phyloP scores from a whole-genome alignment of 2,329 filamentous ascomycete genomes.

The Diatrype stigma region DNA sequence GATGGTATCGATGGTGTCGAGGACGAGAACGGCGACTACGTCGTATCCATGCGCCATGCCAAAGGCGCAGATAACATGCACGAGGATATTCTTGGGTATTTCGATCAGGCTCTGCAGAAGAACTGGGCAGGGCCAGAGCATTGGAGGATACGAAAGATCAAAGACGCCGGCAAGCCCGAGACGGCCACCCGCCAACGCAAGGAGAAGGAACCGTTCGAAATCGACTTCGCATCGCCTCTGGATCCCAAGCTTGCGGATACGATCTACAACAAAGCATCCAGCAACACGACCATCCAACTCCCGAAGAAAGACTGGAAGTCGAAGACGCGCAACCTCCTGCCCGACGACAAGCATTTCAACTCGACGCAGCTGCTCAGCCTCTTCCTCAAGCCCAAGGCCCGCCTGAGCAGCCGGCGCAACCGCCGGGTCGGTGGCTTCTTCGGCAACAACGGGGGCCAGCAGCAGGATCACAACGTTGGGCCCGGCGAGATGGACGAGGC shows the following conservation, averaged over 20 bases:
- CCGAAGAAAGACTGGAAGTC: conserved; percentile 95
- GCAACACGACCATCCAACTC: conserved; percentile 75
- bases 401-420: conserved; percentile 64
- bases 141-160: conserved; percentile 95
- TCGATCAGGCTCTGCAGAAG: conserved; percentile 92
- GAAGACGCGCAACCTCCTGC: conserved; percentile 85
- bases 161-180: conserved; percentile 64
- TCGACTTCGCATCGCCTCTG: conserved; percentile 79
- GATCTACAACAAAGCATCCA: conserved; percentile 76
- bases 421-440: conserved; percentile 42
- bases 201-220: conserved; percentile 94
- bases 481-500: conserved; percentile 87
- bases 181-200: conserved; percentile 66
- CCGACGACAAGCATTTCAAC: conserved; percentile 98
- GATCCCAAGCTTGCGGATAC: conserved; percentile 66
- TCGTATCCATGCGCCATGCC: conserved; percentile 71
- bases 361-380: conserved; percentile 83
- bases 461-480: conserved; percentile 51
- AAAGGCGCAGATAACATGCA: conserved; percentile 67
- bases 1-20: conserved; percentile 53
- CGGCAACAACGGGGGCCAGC: conserved; percentile 34
- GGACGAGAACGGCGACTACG: conserved; percentile 66
- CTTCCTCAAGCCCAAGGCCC: conserved; percentile 92
- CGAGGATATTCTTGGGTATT: conserved; percentile 96
- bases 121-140: conserved; percentile 99